These are phyloP conservation scores for Pseudomassariella vexata DNA, from an alignment of 2,329 filamentous ascomycete species.

Conservation along the genomic window DNA sequence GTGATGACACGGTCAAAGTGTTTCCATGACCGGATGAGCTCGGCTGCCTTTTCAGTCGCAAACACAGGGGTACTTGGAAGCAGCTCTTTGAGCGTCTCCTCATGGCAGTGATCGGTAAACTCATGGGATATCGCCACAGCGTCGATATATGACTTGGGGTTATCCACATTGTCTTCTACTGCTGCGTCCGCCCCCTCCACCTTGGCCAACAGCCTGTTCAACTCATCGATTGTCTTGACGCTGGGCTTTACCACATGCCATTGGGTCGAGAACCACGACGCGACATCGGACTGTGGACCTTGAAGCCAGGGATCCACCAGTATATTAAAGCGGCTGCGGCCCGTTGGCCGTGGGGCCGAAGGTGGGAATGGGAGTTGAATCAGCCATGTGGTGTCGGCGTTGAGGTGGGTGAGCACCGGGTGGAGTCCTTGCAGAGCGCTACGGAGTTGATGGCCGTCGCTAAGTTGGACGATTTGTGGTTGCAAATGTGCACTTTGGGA, in stretches of 20 bases:
- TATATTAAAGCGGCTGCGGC: conserved; percentile 54
- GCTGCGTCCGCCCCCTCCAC: conserved; percentile 31
- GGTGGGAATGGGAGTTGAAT: conserved; percentile 55
- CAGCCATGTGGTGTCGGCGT: conserved; percentile 63
- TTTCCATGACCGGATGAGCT: conserved; percentile 49
- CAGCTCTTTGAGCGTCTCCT: conserved; percentile 52
- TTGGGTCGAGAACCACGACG: conserved; percentile 60
- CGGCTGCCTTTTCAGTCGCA: conserved; percentile 52
- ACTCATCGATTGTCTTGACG: conserved; percentile 47
- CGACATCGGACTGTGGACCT: conserved; percentile 58
- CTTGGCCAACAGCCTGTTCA: conserved; percentile 44
- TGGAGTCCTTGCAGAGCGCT: no score
- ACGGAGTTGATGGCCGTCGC: no score
- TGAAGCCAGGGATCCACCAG: conserved; percentile 61
- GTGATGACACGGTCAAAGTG: conserved; percentile 53
- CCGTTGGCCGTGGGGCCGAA: conserved; percentile 30
- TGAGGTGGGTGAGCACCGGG: conserved; percentile 55
- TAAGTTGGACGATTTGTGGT: no score
- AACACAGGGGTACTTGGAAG: conserved; percentile 49
- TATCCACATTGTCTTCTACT: conserved; percentile 9
- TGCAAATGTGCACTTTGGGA: no score
- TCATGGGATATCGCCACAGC: conserved; percentile 57
- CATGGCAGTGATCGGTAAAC: conserved; percentile 65
- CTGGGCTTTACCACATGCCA: conserved; percentile 52
- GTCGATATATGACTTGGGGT: conserved; percentile 43